Evolutionary conservation across 805 yeast genomes (phyloP).

Genomic region (Saccharomycopsis javanensis): DNA sequence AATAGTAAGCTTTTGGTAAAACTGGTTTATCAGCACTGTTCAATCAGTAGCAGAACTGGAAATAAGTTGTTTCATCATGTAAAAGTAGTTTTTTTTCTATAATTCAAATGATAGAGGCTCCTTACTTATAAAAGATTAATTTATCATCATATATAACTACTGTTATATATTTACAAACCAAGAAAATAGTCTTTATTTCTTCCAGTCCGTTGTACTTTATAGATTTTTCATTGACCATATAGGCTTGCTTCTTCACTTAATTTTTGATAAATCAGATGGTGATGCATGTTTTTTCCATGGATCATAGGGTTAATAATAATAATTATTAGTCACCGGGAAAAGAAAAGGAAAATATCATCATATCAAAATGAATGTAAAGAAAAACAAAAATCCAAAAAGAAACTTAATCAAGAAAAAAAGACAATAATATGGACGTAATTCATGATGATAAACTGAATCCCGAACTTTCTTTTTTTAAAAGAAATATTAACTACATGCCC

Average conservation of each 20-base stretch:
- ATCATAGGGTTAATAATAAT: slow-evolving; percentile 8
- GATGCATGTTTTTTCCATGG: slow-evolving; percentile 20
- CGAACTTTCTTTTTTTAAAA: neutral
- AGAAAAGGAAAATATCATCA: slow-evolving; percentile 17
- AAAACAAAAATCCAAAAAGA: neutral
- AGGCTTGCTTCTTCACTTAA: neutral
- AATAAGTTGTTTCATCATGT: slow-evolving; percentile 19
- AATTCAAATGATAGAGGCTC: neutral
- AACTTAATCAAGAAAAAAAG: too few species aligned
- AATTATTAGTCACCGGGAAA: slow-evolving; percentile 17
- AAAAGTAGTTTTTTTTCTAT: neutral
- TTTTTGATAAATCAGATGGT: slow-evolving; percentile 15
- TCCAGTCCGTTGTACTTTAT: too few species aligned
- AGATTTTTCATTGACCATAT: too few species aligned
- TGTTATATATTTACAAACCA: neutral
- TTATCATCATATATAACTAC: neutral
- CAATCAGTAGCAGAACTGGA: slow-evolving; percentile 20
- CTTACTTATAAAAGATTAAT: too few species aligned
- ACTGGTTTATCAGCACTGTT: slow-evolving; percentile 17
- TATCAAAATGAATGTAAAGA: neutral
- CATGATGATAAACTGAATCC: neutral
- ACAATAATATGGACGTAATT: neutral
- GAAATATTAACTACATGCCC: too few species aligned
- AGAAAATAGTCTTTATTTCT: neutral
- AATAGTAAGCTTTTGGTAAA: slow-evolving; percentile 15